Conservation (phyloP, 768 basidiomycete genomes). For the Suillus brevipes region DNA sequence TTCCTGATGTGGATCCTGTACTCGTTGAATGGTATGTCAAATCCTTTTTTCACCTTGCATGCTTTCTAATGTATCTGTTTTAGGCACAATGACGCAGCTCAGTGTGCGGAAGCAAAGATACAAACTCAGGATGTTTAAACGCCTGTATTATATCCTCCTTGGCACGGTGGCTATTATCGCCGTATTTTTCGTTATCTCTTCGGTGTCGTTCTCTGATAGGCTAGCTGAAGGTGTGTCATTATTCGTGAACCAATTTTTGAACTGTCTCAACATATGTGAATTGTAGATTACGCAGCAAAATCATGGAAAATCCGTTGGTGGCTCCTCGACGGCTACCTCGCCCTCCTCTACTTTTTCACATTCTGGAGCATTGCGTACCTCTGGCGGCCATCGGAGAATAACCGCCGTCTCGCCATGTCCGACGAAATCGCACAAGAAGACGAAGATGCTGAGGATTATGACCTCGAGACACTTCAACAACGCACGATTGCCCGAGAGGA, state of each 20-base stretch:
- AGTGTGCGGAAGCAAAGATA: constrained; percentile 82
- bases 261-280: constrained; percentile 5
- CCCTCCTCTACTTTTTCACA: constrained; percentile 80
- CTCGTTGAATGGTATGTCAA: constrained; percentile 73
- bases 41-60: not conserved
- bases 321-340: constrained; percentile 93
- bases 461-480: constrained; percentile 71
- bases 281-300: constrained; percentile 83
- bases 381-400: constrained; percentile 91
- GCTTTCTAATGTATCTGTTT: constrained; percentile 4
- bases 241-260: constrained; percentile 8
- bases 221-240: constrained; percentile 73
- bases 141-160: constrained; percentile 82
- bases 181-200: constrained; percentile 91
- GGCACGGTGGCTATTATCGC: constrained; percentile 78
- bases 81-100: constrained; percentile 88
- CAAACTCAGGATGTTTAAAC: constrained; percentile 87
- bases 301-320: constrained; percentile 94
- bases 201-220: constrained; percentile 87
- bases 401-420: constrained; percentile 91
- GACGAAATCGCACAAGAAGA: constrained; percentile 96
- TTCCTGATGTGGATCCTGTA: constrained; percentile 97
- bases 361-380: constrained; percentile 84
- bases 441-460: constrained; percentile 91
- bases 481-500: constrained; percentile 55